Conservation (phyloP, 805 yeast genomes). For the Ogataea paraovalis region DNA sequence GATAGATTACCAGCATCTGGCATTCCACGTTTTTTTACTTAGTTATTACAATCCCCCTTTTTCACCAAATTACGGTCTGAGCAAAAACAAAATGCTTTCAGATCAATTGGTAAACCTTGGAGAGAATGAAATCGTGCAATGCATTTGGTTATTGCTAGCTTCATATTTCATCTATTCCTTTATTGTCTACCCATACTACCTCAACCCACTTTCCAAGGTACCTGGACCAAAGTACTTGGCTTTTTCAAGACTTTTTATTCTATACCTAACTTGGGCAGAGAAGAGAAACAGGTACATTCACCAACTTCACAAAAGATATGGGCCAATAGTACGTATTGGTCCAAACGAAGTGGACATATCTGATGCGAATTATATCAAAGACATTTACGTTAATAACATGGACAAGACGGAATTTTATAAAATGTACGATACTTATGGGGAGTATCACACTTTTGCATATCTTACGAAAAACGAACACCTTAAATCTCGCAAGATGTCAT, state of each 20-base stretch:
- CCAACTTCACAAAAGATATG: slow-evolving; percentile 49
- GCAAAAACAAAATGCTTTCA: not conserved
- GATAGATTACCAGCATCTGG: no score
- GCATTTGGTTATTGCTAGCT: not conserved
- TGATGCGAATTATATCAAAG: slow-evolving; percentile 29
- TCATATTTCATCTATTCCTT: not conserved
- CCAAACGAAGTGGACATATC: slow-evolving; percentile 61
- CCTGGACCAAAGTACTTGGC: slow-evolving; percentile 60
- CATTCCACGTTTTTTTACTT: no score
- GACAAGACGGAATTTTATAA: slow-evolving; percentile 24
- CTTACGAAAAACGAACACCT: not conserved
- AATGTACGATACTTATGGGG: not conserved
- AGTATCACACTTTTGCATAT: not conserved
- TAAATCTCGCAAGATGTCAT: not conserved
- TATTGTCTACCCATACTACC: slow-evolving; percentile 36
- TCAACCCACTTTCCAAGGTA: slow-evolving; percentile 45
- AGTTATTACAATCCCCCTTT: no score
- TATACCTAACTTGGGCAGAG: slow-evolving; percentile 42
- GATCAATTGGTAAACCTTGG: not conserved
- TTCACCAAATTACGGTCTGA: no score
- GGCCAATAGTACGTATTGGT: slow-evolving; percentile 56
- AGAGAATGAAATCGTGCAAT: not conserved
- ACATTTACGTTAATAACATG: slow-evolving; percentile 52
- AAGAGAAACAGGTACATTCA: slow-evolving; percentile 48
- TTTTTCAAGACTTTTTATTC: slow-evolving; percentile 37